Evolutionary conservation across 208 protist genomes (phyloP).

Genomic region (Trypanosoma rangeli): DNA sequence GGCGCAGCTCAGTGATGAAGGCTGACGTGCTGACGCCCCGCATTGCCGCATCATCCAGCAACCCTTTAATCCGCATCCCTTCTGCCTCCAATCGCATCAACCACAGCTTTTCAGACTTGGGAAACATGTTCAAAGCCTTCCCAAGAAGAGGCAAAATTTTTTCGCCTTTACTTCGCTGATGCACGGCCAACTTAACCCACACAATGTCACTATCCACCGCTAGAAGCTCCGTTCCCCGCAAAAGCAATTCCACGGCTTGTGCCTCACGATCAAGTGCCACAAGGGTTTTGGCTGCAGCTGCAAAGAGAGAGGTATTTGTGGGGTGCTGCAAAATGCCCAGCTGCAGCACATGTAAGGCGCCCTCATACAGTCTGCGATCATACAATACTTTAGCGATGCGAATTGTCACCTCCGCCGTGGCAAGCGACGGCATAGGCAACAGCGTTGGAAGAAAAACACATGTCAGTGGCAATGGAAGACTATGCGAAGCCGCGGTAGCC

Average conservation of each 20-base stretch:
- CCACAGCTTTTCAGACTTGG: conserved; percentile 59
- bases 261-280: conserved; percentile 33
- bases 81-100: conserved; percentile 62
- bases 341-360: conserved; percentile 30
- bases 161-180: conserved; percentile 42
- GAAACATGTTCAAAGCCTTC: conserved; percentile 35
- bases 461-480: conserved; percentile 29
- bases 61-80: conserved; percentile 14
- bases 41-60: conserved; percentile 14
- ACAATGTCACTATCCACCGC: conserved; percentile 36
- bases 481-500: conserved; percentile 16
- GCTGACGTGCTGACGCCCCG: conserved; percentile 10
- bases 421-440: conserved; percentile 14
- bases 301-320: conserved; percentile 16
- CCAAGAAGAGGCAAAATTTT: conserved; percentile 32
- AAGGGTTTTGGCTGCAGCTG: conserved; percentile 44
- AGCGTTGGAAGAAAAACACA: conserved; percentile 15
- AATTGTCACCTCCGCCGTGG: conserved; percentile 29
- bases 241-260: conserved; percentile 43
- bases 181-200: conserved; percentile 62
- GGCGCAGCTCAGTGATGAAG: conserved; percentile 37
- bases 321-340: conserved; percentile 16
- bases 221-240: conserved; percentile 27
- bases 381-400: conserved; percentile 37
- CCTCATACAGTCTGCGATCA: conserved; percentile 21